Base-by-base conservation (phyloP, 2,329 filamentous ascomycete species). In the Diaporthe ilicicola region DNA sequence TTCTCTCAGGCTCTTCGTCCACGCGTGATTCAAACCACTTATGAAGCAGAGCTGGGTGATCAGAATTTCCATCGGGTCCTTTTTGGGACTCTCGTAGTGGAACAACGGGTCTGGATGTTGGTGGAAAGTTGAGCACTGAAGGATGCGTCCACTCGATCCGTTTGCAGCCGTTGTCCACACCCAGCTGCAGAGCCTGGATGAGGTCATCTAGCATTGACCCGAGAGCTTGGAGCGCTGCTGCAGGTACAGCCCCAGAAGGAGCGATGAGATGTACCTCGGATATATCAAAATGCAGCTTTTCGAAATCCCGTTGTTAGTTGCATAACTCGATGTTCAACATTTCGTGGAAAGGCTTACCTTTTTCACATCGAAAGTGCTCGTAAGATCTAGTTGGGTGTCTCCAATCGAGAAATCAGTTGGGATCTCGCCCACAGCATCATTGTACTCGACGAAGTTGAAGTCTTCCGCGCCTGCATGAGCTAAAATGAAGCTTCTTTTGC, bases 401-500 rank as follows among this genome's bases (percentile, higher is more conserved):
- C 70, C 70, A 66, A 73, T 67, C n/a, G 66, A 73, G 46, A 73
- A 72, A 51, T 73, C 72, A 4, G 70, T 72, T n/a, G 66, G 44
- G 10, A 72, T 50, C 65, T 59, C 53, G 48, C 12, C 53, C 39
- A 39, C 24, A 29, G 42, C 42, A 56, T 59, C 46, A 32, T 39
- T n/a, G 53, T 50, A 50, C 19, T 59, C 53, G 65, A 68, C 27
- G 17, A 56, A 68, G 15, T 24, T 44, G 42, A 68, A 68, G 3
- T 68, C 29, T 6, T 50, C 37, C 44, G 39, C 29, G 65, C 65
- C 53, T 56, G 51, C 65, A 39, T 68, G 53, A 12, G 65, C 65
- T 12, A 68, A 51, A 39, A 68, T 59, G 22, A 59, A 68, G 53
- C 65, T 53, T 50, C 32, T 39, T 27, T 42, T n/a, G 42, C 13